Percentiles rank a stretch among this genome's conserved stretches.
Conservation (phyloP, 176 grass and related monocot species). For the Paspalum notatum region DNA sequence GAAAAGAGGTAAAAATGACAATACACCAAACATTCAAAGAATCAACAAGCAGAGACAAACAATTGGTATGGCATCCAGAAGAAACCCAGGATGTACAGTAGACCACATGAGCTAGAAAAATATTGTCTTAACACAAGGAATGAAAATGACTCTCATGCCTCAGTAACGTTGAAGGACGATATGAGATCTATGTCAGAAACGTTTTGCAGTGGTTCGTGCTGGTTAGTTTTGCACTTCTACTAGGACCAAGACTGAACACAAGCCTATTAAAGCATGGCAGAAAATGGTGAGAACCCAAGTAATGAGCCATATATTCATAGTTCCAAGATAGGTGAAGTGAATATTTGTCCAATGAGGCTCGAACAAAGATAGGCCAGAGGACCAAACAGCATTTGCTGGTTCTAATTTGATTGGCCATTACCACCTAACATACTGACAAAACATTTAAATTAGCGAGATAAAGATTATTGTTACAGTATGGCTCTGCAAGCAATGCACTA, state of each 20-base stretch:
- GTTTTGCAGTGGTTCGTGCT: neutral
- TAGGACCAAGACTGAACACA: neutral
- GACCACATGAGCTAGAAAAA: neutral
- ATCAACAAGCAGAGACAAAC: neutral
- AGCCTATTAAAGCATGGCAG: conserved; percentile 4
- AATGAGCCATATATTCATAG: neutral
- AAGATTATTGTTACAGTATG: neutral
- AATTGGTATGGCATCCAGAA: neutral
- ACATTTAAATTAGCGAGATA: neutral
- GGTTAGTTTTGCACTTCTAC: neutral
- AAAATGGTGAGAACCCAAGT: neutral
- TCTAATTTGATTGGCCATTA: conserved; percentile 8
- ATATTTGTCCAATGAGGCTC: conserved; percentile 6
- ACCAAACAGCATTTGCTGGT: neutral
- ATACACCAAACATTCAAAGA: neutral
- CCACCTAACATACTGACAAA: neutral
- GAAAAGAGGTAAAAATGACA: neutral
- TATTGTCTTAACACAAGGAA: neutral
- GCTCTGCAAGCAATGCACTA: neutral
- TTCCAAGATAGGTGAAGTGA: neutral
- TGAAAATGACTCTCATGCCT: neutral
- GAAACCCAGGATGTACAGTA: neutral
- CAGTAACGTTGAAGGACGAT: neutral
- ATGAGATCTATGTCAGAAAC: neutral
- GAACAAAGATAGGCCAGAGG: neutral